Conservation (phyloP, 2,329 filamentous ascomycete species). For the Uncinocarpus reesii region DNA sequence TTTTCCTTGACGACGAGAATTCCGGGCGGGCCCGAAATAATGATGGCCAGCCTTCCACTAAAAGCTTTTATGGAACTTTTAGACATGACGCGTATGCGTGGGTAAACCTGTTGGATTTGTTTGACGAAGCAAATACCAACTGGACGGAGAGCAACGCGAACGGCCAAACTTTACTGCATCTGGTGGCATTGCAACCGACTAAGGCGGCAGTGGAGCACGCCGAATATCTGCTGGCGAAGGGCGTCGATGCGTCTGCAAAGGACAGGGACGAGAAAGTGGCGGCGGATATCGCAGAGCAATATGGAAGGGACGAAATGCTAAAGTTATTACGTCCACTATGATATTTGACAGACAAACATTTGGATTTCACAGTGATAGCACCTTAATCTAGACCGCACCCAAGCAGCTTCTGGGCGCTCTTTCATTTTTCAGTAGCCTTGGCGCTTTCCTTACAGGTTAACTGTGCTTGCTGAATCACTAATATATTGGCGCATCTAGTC, state of each 20-base stretch:
- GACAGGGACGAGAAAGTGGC: constrained; percentile 9
- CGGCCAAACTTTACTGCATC: constrained; percentile 9
- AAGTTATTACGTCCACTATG: constrained; percentile 6
- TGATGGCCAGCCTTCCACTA: constrained; percentile 1
- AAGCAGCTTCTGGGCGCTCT: too few species aligned
- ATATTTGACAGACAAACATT: neutral
- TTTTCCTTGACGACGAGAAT: constrained; percentile 11
- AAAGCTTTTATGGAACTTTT: constrained; percentile 11
- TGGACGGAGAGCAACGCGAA: constrained; percentile 11
- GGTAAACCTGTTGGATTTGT: constrained; percentile 3
- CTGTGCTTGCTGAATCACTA: too few species aligned
- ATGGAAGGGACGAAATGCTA: constrained; percentile 11
- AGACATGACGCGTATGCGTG: neutral
- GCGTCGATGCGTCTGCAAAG: constrained; percentile 8
- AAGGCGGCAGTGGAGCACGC: constrained; percentile 4
- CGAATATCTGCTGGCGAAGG: constrained; percentile 12
- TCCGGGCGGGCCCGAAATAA: constrained; percentile 1
- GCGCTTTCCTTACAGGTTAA: too few species aligned
- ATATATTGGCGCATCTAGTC: too few species aligned
- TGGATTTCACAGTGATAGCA: neutral
- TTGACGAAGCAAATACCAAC: constrained; percentile 9
- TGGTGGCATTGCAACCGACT: constrained; percentile 9
- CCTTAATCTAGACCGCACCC: neutral
- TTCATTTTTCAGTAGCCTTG: too few species aligned
- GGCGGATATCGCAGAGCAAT: constrained; percentile 11